Base-by-base conservation (phyloP, 1,284 basidiomycete genomes). In the Psilocybe mexicana region DNA sequence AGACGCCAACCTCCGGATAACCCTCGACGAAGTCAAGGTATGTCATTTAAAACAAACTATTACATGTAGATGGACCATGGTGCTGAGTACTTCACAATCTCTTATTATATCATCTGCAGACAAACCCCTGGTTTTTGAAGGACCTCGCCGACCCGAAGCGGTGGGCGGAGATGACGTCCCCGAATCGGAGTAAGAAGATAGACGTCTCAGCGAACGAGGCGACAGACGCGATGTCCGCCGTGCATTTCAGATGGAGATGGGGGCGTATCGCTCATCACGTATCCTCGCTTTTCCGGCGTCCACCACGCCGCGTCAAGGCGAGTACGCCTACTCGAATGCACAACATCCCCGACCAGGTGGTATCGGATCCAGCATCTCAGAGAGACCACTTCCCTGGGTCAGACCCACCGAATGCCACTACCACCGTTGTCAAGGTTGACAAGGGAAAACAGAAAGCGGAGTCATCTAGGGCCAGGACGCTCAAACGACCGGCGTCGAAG, bases 21-120 rank as follows among this genome's bases (percentile, higher is more conserved):
- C 86, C 28, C 81, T 98, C 42, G 85, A 89, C 42, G 81, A 92
- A 65, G 87, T 96, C 65, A 98, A 97, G 85, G 93, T 94, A 67
- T 67, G 84, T 70, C 14, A 38, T 38, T 49, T 60, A 52, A 53
- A 50, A n/a, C 24, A 28, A 43, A 59, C 46, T 50, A 18, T 57
- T 59, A 53, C 33, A 42, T 52, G 54, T 58, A 38, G 45, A 55
- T 55, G 43, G 61, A 18, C 18, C 18, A 18, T 18, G 18, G 18
- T 18, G 50, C 57, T 54, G 54, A 54, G 55, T 25, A 36, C 43
- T 58, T n/a, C 44, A n/a, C 35, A 43, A 47, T 53, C 47, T 51
- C 54, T 58, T 50, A 47, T 35, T 49, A 26, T 48, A 42, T 46
- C 43, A 43, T 54, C 54, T 43, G 25, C 63, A 88, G 88, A 74